Percentiles rank a stretch among this genome's conserved stretches.
Evolutionary conservation across 2,329 filamentous ascomycete genomes (phyloP).

Genomic region (Cladosporium colombiae): DNA sequence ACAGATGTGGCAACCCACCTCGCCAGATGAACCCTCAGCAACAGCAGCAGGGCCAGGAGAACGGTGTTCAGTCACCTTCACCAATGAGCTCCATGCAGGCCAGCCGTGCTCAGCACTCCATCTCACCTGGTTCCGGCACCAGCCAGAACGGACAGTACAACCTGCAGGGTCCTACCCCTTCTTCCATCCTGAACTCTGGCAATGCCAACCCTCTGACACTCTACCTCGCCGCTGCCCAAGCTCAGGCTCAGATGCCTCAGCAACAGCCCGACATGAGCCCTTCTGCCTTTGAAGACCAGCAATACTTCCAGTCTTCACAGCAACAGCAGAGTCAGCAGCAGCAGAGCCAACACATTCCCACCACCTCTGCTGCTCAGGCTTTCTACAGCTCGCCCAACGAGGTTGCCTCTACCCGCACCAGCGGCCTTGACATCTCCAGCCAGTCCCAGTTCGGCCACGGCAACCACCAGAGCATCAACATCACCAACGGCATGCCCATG

Average conservation of each 20-base stretch:
- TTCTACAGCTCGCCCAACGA: conserved; percentile 72
- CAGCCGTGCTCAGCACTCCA: conserved; percentile 57
- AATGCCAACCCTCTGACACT: conserved; percentile 86
- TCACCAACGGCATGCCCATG: conserved; percentile 47
- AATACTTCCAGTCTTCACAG: conserved; percentile 51
- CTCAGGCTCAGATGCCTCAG: conserved; percentile 71
- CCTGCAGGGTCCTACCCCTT: conserved; percentile 64
- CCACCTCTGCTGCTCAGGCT: conserved; percentile 64
- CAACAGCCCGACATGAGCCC: conserved; percentile 42
- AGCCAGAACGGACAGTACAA: conserved; percentile 60
- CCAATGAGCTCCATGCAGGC: conserved; percentile 60
- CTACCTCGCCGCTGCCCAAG: conserved; percentile 66
- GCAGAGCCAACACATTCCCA: conserved; percentile 43
- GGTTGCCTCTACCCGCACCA: conserved; percentile 44
- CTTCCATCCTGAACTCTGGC: conserved; percentile 74
- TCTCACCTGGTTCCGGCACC: conserved; percentile 60
- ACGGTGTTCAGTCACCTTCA: conserved; percentile 58
- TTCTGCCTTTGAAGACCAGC: conserved; percentile 42
- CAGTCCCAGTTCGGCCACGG: conserved; percentile 55
- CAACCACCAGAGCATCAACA: conserved; percentile 53
- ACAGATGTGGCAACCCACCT: conserved; percentile 93
- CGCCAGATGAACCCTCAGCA: conserved; percentile 71
- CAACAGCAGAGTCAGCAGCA: conserved; percentile 48
- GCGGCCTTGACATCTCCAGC: conserved; percentile 34
- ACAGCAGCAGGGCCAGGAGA: conserved; percentile 63